Evolutionary conservation across 106 monocot genomes (phyloP).

Genomic region (Hemerocallis citrina): DNA sequence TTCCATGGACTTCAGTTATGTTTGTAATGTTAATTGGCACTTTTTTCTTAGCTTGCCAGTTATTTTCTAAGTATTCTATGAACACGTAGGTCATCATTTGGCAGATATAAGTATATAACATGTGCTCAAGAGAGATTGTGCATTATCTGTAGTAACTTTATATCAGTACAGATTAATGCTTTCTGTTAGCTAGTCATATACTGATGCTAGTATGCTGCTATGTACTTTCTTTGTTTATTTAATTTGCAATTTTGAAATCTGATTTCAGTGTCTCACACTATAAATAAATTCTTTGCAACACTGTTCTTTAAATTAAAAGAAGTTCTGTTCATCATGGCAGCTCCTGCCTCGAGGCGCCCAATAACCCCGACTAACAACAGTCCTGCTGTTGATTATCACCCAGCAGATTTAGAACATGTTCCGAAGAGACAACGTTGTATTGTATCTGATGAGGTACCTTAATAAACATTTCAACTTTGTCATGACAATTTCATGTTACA

Average conservation of each 20-base stretch:
- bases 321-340: constrained; percentile 9
- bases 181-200: too few species aligned
- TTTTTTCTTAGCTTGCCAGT: too few species aligned
- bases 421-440: constrained; percentile 41
- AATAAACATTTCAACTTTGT: constrained; percentile 3
- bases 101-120: too few species aligned
- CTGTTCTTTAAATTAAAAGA: not conserved
- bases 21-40: too few species aligned
- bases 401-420: constrained; percentile 57
- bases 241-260: too few species aligned
- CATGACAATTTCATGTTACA: not conserved
- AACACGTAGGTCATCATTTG: too few species aligned
- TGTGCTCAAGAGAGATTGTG: too few species aligned
- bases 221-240: not conserved
- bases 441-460: constrained; percentile 53
- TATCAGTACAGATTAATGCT: too few species aligned
- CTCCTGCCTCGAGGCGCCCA: constrained; percentile 43
- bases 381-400: constrained; percentile 39
- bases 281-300: not conserved
- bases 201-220: not conserved
- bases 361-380: constrained; percentile 27
- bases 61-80: too few species aligned
- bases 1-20: too few species aligned
- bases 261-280: not conserved
- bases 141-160: too few species aligned